Conservation (phyloP, 192 early-diverging fungal genomes). For the Linnemannia schmuckeri region DNA sequence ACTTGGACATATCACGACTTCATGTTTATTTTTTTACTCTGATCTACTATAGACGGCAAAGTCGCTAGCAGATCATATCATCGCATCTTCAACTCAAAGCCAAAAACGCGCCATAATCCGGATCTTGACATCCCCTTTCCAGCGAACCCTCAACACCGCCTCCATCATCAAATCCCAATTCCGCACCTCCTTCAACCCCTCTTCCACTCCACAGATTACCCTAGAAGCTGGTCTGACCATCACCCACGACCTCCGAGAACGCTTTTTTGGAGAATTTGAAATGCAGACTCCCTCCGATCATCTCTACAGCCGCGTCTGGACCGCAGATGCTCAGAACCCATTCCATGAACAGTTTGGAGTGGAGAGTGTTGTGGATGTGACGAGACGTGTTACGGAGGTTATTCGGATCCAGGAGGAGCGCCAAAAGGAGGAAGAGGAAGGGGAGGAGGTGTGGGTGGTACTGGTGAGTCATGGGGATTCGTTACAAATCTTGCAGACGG, state of each 20-base stretch:
- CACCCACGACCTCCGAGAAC: conserved; percentile 61
- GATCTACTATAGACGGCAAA: conserved; percentile 39
- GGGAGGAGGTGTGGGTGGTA: conserved; percentile 47
- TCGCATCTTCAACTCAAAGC: background rate
- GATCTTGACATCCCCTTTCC: conserved; percentile 67
- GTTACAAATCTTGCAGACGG: conserved; percentile 64
- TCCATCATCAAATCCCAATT: conserved; percentile 54
- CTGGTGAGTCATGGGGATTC: conserved; percentile 68
- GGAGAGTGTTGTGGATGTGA: conserved; percentile 37
- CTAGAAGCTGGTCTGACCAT: conserved; percentile 12
- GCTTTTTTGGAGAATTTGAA: conserved; percentile 70
- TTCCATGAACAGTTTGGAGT: conserved; percentile 39
- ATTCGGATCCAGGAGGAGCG: conserved; percentile 13
- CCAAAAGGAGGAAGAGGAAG: background rate
- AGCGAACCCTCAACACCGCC: conserved; percentile 66
- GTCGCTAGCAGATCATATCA: conserved; percentile 41
- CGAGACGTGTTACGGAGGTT: conserved; percentile 24
- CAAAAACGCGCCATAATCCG: conserved; percentile 23
- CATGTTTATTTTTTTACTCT: background rate
- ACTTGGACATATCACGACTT: background rate
- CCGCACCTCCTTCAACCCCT: background rate
- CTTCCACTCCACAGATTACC: background rate
- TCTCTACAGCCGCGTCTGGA: conserved; percentile 61
- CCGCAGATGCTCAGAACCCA: conserved; percentile 43
- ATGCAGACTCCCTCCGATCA: conserved; percentile 54